Evolutionary conservation across 306 rosid species (phyloP), one percentile per base, ranked within the genome.

Genomic region (Medicago arabica): DNA sequence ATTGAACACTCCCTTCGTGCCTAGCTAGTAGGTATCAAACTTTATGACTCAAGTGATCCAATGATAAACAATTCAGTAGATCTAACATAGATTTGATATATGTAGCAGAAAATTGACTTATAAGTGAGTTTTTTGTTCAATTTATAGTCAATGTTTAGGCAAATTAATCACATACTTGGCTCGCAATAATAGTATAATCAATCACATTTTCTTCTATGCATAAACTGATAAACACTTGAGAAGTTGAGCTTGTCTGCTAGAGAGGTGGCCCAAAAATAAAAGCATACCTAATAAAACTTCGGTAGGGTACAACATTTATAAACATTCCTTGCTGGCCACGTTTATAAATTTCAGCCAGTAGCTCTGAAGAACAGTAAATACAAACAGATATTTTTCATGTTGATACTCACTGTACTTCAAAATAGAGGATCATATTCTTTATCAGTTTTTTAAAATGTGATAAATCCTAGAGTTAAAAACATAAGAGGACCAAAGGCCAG

Each of bases 211-310:
- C 7, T 55, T 55, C 7, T 34, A 34, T 34, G 38, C 38, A 18
- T 54, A 4, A 40, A 8, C 44, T n/a, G n/a, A n/a, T n/a, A n/a
- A n/a, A n/a, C n/a, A n/a, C n/a, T n/a, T n/a, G n/a, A n/a, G n/a
- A n/a, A 40, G 15, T 43, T 43, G 12, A 46, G 13, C 7, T 54
- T 18, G 28, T 9, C 5, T 8, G 28, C 7, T 21, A 21, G 63
- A 60, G 41, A 6, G 8, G 9, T 21, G 44, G 1, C 36, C 12
- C 18, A 38, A 75, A 60, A 61, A 28, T 78, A 49, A 78, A 78
- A 23, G 39, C 72, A 71, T 15, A 78, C 77, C 82, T 59, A 59
- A 59, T 59, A 59, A 59, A 25, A 59, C 10, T 25, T 59, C 1
- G 25, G 38, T 59, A 58, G 39, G 65, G 65, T 59, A 59, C 17